phyloP scores from a whole-genome alignment of 2,329 filamentous ascomycete genomes.

The Pseudogymnoascus sp. region DNA sequence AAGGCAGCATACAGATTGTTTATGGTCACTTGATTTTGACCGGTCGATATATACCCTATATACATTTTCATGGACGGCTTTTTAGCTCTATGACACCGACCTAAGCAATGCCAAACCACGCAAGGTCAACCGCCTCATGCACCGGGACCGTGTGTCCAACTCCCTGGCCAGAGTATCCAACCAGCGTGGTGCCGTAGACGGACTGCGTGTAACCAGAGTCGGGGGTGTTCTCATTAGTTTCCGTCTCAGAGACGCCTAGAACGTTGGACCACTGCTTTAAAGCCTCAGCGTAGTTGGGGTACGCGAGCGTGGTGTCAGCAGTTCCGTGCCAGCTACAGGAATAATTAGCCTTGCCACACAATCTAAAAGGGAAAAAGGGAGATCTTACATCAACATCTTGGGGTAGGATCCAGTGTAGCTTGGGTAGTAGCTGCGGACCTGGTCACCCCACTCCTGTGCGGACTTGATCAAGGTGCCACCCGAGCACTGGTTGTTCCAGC shows the following conservation, averaged over 20 bases:
- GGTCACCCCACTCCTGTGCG: slow-evolving; percentile 41
- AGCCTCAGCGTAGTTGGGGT: slow-evolving; percentile 35
- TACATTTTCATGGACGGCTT: background rate
- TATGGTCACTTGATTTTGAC: background rate
- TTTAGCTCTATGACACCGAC: background rate
- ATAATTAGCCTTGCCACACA: background rate
- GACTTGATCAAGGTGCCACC: slow-evolving; percentile 21
- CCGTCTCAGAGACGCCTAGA: slow-evolving; percentile 25
- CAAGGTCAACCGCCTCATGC: slow-evolving; percentile 25
- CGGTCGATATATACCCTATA: background rate
- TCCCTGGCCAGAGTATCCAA: slow-evolving; percentile 27
- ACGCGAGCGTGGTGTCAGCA: slow-evolving; percentile 32
- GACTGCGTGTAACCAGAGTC: slow-evolving; percentile 28
- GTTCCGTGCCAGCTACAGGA: slow-evolving; percentile 31
- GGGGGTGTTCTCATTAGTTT: slow-evolving; percentile 22
- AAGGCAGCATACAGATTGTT: background rate
- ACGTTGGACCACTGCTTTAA: slow-evolving; percentile 43
- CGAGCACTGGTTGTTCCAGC: slow-evolving; percentile 47
- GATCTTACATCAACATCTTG: slow-evolving; percentile 29
- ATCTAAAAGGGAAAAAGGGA: background rate
- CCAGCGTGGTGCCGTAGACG: slow-evolving; percentile 28
- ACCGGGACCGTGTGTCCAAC: slow-evolving; percentile 29
- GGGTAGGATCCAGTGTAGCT: slow-evolving; percentile 34
- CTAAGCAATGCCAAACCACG: slow-evolving; percentile 17
- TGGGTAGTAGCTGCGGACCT: slow-evolving; percentile 35